Evolutionary conservation across 768 basidiomycete species (phyloP).

Genomic region (Kondoa subrosea): DNA sequence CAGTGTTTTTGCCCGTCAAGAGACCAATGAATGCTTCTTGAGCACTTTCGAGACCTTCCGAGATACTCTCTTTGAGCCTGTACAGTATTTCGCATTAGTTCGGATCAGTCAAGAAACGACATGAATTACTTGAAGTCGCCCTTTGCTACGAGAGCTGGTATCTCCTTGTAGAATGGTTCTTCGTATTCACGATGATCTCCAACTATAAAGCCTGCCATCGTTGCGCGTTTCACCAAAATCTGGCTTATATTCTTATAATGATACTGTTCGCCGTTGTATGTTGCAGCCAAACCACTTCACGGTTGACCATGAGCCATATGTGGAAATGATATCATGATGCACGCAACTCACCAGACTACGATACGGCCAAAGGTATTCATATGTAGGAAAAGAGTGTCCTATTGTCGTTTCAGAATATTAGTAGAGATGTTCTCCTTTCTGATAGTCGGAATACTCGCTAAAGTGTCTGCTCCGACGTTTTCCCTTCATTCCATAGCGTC

Average conservation of each 20-base stretch:
- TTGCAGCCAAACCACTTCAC: neutral
- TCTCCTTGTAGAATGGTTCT: slow-evolving; percentile 16
- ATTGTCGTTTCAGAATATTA: too few relatives aligned
- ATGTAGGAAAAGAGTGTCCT: too few relatives aligned
- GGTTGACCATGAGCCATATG: too few relatives aligned
- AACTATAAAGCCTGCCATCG: slow-evolving; percentile 17
- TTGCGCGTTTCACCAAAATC: neutral
- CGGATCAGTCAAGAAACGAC: neutral
- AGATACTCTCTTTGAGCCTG: neutral
- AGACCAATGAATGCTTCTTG: too few relatives aligned
- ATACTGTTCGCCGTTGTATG: neutral
- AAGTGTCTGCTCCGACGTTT: too few relatives aligned
- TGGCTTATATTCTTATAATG: neutral
- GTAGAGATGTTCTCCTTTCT: too few relatives aligned
- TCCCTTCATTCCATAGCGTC: too few relatives aligned
- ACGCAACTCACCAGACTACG: too few relatives aligned
- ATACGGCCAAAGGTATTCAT: too few relatives aligned
- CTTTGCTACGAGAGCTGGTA: slow-evolving; percentile 25
- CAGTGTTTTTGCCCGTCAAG: slow-evolving; percentile 21
- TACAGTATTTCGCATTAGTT: neutral
- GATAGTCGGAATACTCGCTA: too few relatives aligned
- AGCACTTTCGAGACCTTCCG: too few relatives aligned
- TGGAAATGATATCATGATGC: too few relatives aligned
- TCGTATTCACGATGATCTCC: slow-evolving; percentile 10
- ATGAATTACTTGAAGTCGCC: neutral